A percentile compares a stretch with the other conserved stretches of the same genome.
phyloP scores from a whole-genome alignment of 1,284 basidiomycete species.

The Phylloporus sp. region DNA sequence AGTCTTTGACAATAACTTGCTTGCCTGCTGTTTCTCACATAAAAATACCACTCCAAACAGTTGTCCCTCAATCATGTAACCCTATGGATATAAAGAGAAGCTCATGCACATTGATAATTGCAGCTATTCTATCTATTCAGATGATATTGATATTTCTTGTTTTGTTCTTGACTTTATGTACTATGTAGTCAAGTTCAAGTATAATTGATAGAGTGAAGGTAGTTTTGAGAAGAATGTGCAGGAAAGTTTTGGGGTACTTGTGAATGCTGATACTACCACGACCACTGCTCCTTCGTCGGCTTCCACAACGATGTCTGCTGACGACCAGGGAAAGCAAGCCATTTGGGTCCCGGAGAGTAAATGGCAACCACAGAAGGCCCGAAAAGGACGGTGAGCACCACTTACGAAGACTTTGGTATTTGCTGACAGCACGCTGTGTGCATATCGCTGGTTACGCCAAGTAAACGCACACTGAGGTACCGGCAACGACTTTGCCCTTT shows the following conservation, averaged over 20 bases:
- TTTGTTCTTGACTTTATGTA: neutral
- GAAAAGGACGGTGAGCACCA: too few species aligned
- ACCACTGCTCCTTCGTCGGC: too few species aligned
- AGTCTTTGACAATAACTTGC: neutral
- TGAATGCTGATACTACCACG: constrained; percentile 3
- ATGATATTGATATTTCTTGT: neutral
- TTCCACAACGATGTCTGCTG: too few species aligned
- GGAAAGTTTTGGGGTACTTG: neutral
- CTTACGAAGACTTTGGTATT: too few species aligned
- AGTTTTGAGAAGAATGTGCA: neutral
- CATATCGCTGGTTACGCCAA: too few species aligned
- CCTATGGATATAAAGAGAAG: neutral
- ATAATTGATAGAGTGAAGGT: neutral
- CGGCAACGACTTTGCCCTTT: too few species aligned
- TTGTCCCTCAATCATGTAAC: neutral
- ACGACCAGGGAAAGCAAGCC: too few species aligned
- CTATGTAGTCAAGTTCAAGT: neutral
- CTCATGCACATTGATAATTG: neutral
- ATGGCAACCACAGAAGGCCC: too few species aligned
- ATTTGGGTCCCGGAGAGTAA: too few species aligned
- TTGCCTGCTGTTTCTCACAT: neutral
- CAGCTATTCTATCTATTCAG: neutral
- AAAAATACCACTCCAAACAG: neutral
- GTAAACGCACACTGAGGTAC: too few species aligned
- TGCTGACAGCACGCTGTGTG: too few species aligned